Evolutionary conservation across 331 rosid species (phyloP).

Genomic region (Phaseolus coccineus): DNA sequence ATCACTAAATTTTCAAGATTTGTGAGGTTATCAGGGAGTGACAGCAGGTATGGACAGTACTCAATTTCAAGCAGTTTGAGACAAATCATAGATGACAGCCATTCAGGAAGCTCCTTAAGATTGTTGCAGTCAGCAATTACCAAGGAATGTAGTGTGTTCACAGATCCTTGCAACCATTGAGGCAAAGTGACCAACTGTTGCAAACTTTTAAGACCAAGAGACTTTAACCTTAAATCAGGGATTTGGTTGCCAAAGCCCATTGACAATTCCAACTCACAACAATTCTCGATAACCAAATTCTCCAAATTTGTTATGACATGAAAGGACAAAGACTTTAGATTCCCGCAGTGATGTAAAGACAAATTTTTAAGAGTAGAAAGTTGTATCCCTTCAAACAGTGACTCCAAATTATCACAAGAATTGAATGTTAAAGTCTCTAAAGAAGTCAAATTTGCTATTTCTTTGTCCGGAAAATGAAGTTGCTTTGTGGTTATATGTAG

Average conservation of each 20-base stretch:
- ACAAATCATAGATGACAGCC: not conserved
- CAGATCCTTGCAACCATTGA: slow-evolving; percentile 6
- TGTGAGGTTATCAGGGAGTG: slow-evolving; percentile 25
- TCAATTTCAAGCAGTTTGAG: not conserved
- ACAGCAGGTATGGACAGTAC: slow-evolving; percentile 6
- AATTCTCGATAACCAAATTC: rapidly evolving
- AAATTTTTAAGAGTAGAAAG: slow-evolving; percentile 7
- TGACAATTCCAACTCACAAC: slow-evolving; percentile 10
- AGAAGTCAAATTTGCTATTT: slow-evolving; percentile 41
- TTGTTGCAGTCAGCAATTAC: rapidly evolving
- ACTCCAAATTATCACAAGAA: slow-evolving; percentile 7
- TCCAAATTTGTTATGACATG: slow-evolving; percentile 14
- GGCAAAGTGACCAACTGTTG: slow-evolving; percentile 21
- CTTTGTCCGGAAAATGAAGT: not conserved
- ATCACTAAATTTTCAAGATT: not conserved
- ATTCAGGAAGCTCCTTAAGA: slow-evolving; percentile 14
- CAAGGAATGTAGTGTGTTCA: not conserved
- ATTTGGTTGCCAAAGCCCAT: not conserved
- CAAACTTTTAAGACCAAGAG: rapidly evolving
- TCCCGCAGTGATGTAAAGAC: rapidly evolving
- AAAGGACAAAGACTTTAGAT: not conserved
- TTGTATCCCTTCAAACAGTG: slow-evolving; percentile 2
- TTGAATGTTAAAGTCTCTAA: not conserved
- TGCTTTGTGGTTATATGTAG: slow-evolving; percentile 29
- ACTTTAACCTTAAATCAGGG: not conserved